Percentiles rank a stretch among this genome's conserved stretches.
phyloP scores from a whole-genome alignment of 345 rosid genomes.

The Excoecaria agallocha region DNA sequence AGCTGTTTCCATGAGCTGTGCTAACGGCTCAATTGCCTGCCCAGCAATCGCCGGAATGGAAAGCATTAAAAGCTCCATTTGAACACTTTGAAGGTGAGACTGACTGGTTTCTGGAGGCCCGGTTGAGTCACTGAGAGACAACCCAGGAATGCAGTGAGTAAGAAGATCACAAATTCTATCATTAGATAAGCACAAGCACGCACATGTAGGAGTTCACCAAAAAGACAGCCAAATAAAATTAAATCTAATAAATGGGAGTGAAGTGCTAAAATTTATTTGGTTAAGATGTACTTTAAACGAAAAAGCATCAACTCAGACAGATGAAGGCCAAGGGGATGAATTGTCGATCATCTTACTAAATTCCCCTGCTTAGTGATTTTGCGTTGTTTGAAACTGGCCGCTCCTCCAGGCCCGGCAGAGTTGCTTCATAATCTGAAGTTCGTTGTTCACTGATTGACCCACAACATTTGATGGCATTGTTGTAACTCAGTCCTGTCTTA shows the following conservation, averaged over 20 bases:
- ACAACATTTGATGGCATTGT: conserved; percentile 25
- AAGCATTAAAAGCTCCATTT: conserved; percentile 75
- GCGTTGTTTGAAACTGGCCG: conserved; percentile 13
- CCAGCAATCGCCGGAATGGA: conserved; percentile 88
- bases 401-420: conserved; percentile 10
- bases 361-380: conserved; percentile 13
- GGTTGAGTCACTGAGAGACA: background rate
- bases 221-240: background rate
- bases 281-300: background rate
- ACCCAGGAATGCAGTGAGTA: background rate
- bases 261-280: background rate
- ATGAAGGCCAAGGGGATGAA: background rate
- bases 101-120: conserved; percentile 5
- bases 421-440: conserved; percentile 19
- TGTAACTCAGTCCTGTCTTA: conserved; percentile 1
- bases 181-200: background rate
- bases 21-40: conserved; percentile 88
- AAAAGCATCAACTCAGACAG: background rate
- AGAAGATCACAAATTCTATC: background rate
- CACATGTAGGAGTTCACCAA: background rate
- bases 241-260: background rate
- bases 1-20: conserved; percentile 90
- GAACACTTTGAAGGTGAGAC: conserved; percentile 25
- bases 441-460: conserved; percentile 20
- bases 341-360: conserved; percentile 12